Conservation (phyloP, 73 alveolate genomes). For the Uronychia binucleata region DNA sequence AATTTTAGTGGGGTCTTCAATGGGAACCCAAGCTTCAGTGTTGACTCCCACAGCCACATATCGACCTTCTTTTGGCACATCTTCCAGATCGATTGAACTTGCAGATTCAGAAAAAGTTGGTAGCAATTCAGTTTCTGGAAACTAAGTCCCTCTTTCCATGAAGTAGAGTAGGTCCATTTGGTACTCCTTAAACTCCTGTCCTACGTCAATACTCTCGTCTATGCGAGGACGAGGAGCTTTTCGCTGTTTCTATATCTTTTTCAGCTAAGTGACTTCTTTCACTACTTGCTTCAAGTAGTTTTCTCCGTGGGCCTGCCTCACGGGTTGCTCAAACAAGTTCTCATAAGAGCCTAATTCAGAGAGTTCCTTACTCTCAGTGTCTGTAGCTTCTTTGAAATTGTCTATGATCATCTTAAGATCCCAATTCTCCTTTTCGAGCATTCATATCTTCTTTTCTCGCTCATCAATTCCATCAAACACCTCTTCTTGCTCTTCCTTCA, state of each 20-base stretch:
- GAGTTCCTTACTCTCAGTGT: neutral
- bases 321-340: neutral
- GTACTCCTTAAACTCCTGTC: neutral
- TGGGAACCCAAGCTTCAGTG: too few species aligned
- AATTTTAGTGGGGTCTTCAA: too few species aligned
- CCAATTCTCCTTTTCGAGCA: neutral
- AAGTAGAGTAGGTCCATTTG: neutral
- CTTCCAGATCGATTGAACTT: too few species aligned
- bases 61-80: too few species aligned
- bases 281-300: neutral
- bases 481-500: neutral
- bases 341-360: neutral
- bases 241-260: neutral
- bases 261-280: neutral
- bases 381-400: neutral
- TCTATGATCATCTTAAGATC: neutral
- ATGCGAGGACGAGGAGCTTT: neutral
- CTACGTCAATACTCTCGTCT: neutral
- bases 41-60: too few species aligned
- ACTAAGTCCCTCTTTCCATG: neutral
- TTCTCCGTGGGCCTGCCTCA: neutral
- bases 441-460: neutral
- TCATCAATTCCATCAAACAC: neutral
- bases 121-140: too few species aligned
- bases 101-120: too few species aligned